Evolutionary conservation across 2,329 filamentous ascomycete genomes (phyloP).

Genomic region (Rutstroemia sp.): DNA sequence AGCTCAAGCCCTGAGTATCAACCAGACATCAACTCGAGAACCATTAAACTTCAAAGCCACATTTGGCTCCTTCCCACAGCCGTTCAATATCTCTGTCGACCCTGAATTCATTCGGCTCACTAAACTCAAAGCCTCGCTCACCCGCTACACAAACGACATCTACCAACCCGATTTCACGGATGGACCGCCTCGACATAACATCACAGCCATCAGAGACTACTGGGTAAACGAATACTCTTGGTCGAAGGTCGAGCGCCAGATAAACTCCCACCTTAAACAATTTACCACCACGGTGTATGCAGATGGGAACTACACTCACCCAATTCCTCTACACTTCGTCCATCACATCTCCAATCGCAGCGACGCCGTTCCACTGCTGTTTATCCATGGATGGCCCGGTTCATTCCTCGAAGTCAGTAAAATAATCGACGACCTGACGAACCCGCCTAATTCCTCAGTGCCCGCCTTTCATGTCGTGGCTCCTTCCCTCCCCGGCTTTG

Average conservation of each 20-base stretch:
- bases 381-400: constrained; percentile 38
- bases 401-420: constrained; percentile 33
- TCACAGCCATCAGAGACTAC: constrained; percentile 16
- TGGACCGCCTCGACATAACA: constrained; percentile 2
- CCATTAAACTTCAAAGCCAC: constrained; percentile 2
- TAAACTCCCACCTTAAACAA: constrained; percentile 26
- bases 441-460: constrained; percentile 15
- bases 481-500: constrained; percentile 43
- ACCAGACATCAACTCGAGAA: not conserved
- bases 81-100: constrained; percentile 8
- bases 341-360: constrained; percentile 22
- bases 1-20: not conserved
- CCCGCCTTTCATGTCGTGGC: constrained; percentile 40
- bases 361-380: constrained; percentile 35
- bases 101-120: constrained; percentile 7
- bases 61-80: not conserved
- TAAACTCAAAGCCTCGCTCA: constrained; percentile 4
- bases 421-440: constrained; percentile 29
- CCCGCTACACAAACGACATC: constrained; percentile 5
- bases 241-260: constrained; percentile 21
- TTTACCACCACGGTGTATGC: constrained; percentile 25
- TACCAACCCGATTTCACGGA: constrained; percentile 6
- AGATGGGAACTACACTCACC: constrained; percentile 34
- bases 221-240: constrained; percentile 28
- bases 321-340: constrained; percentile 24